Evolutionary conservation across 192 early-diverging fungal genomes (phyloP), one percentile per base, ranked within the genome.

Genomic region (Rhizoclosmatium sp.): DNA sequence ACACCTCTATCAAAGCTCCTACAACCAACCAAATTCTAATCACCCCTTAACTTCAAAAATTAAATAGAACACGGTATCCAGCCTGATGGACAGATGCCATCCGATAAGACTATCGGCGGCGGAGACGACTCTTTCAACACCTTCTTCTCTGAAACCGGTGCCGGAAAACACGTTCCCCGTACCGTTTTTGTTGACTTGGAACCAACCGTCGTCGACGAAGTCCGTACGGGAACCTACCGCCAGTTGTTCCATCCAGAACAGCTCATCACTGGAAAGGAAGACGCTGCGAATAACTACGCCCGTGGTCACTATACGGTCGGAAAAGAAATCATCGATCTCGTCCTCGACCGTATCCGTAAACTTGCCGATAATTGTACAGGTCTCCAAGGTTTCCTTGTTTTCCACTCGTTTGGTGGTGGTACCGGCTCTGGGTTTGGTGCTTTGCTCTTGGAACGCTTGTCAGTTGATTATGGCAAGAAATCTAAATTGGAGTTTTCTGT

Each of bases 231-330:
- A 82, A 93, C 95, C 86, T 99, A 98, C 92, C 92, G 96, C 84
- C 93, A 93, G 75, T 85, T 94, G 78, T 92, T 90, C 91, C 90
- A 94, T 87, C 91, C 92, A 75, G 95, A 97, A 82, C 98, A 99
- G 92, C 89, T 99, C 81, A 98, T 99, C 87, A 96, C 93, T 76
- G 98, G 98, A 82, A 99, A 99, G 91, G 98, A 99, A 88, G 98
- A 99, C 85, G 98, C 98, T 14, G 98, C 98, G 81, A 98, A 99
- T 91, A 99, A 99, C 93, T 71, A 99, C 84, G 98, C 98, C 69
- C 97, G 98, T 91, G 98, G 98, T 83, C 97, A 99, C 87, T 99
- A 98, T 92, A 99, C 98, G 74, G 94, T 99, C 78, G 98, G 98
- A 79, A 99, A 99, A 92, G 98, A 98, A 85, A 92, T 98, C 81